phyloP scores from a whole-genome alignment of 106 monocot species.

The Dendrobium nobile region DNA sequence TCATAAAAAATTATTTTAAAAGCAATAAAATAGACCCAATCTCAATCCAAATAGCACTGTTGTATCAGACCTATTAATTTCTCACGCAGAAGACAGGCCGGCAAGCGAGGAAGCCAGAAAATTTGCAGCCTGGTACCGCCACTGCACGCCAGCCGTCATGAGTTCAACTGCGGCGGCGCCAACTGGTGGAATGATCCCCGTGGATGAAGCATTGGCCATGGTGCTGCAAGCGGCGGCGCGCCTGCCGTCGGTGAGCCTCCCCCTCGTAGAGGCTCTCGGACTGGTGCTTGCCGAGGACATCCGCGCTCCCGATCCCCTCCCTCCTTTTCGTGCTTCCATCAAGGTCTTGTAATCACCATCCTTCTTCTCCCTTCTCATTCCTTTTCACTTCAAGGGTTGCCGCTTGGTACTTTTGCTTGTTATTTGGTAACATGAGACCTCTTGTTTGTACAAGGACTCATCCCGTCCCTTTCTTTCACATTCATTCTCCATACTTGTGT shows the following conservation, averaged over 20 bases:
- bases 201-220: conserved; percentile 56
- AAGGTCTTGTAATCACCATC: conserved; percentile 34
- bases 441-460: no score
- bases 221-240: conserved; percentile 48
- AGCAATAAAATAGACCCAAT: no score
- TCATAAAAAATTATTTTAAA: no score
- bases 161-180: background rate
- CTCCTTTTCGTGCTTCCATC: conserved; percentile 84
- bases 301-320: conserved; percentile 73
- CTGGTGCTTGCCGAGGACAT: conserved; percentile 80
- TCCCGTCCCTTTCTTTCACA: no score
- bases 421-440: no score
- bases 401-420: no score
- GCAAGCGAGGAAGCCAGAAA: no score
- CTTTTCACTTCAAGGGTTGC: background rate
- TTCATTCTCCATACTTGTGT: no score
- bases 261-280: conserved; percentile 56
- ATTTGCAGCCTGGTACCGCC: no score
- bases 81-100: no score
- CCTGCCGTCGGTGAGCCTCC: conserved; percentile 32
- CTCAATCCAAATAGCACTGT: no score
- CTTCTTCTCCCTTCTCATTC: background rate
- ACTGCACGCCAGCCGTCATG: background rate
- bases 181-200: conserved; percentile 37
- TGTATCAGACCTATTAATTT: no score